Evolutionary conservation across 257 asterid genomes (phyloP).

Genomic region (Capsicum rhomboideum): DNA sequence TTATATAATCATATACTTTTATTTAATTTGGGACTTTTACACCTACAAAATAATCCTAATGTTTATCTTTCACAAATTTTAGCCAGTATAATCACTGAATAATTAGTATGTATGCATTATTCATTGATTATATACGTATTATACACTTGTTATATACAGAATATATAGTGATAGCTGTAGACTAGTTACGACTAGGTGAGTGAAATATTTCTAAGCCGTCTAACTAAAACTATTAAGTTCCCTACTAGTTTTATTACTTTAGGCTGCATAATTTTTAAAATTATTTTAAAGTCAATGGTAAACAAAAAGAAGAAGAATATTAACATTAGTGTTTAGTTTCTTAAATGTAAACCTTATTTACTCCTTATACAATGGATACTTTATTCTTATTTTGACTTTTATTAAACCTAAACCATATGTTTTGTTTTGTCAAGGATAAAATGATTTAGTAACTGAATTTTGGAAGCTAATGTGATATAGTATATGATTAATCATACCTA

Average conservation of each 20-base stretch:
- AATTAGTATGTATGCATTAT: neutral
- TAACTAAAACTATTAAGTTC: neutral
- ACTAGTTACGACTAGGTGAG: neutral
- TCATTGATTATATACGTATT: neutral
- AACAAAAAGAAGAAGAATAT: neutral
- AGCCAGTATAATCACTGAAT: neutral
- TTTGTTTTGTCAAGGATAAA: neutral
- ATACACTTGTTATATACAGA: too few relatives aligned
- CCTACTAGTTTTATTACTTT: neutral
- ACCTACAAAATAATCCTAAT: neutral
- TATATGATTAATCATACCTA: neutral
- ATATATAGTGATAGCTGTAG: too few relatives aligned
- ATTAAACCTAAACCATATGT: neutral
- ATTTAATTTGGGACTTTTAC: neutral
- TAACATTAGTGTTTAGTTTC: neutral
- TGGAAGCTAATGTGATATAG: neutral
- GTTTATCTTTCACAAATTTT: neutral
- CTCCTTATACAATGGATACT: neutral
- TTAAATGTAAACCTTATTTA: neutral
- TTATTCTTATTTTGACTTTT: neutral
- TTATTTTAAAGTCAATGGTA: neutral
- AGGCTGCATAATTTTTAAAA: neutral
- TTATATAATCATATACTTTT: constrained; percentile 19
- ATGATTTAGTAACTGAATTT: neutral
- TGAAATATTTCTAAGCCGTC: neutral